phyloP scores from a whole-genome alignment of 139 green algal species.

The Closterium sp. region DNA sequence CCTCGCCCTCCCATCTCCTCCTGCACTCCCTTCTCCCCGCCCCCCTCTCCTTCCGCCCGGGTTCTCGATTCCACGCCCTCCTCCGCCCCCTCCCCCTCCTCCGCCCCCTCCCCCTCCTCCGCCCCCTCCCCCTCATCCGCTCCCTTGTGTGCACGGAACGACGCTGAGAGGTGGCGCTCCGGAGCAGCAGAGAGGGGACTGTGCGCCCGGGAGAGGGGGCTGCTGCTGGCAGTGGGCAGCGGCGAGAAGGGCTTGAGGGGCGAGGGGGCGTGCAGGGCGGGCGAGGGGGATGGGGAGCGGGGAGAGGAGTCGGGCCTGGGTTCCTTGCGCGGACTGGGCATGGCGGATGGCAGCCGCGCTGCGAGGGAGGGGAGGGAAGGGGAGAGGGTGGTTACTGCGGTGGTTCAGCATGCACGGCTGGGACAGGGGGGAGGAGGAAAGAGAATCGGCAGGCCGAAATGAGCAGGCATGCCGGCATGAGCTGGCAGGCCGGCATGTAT shows the following conservation, averaged over 20 bases:
- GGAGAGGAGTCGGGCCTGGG: background rate
- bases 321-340: background rate
- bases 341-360: background rate
- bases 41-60: background rate
- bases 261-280: background rate
- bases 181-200: background rate
- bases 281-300: background rate
- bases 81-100: background rate
- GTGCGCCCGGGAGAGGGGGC: background rate
- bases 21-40: no score
- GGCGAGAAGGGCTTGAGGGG: background rate
- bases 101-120: background rate
- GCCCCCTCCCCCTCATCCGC: background rate
- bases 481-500: background rate
- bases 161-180: background rate
- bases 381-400: no score
- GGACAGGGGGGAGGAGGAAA: no score
- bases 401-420: no score
- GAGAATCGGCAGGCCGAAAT: no score
- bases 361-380: no score
- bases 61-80: background rate
- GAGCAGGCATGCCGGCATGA: no score
- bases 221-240: background rate
- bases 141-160: background rate
- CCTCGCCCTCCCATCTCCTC: background rate